phyloP scores from a whole-genome alignment of 495 filamentous ascomycete genomes.

The Neurospora sp. region DNA sequence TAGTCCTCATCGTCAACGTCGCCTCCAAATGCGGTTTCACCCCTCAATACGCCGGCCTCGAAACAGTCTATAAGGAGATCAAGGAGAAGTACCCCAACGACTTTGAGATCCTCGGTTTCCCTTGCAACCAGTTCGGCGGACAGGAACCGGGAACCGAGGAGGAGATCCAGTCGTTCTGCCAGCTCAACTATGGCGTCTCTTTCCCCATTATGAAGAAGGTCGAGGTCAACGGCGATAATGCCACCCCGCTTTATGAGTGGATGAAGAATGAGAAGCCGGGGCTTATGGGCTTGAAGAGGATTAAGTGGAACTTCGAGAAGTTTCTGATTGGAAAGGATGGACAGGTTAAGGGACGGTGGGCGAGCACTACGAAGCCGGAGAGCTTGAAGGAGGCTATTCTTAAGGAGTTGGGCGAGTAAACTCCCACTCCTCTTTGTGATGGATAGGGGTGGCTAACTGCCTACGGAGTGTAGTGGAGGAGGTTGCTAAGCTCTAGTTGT shows the following conservation, averaged over 20 bases:
- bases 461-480: not conserved
- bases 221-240: slow-evolving; percentile 81
- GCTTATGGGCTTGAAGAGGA: slow-evolving; percentile 68
- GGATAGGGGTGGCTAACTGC: not conserved
- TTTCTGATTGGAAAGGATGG: slow-evolving; percentile 84
- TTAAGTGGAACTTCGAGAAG: slow-evolving; percentile 99
- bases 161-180: slow-evolving; percentile 87
- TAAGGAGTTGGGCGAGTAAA: slow-evolving; percentile 48
- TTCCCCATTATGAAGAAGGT: slow-evolving; percentile 90
- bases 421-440: too few species aligned
- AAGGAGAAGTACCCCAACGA: slow-evolving; percentile 56
- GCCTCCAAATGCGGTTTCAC: slow-evolving; percentile 99
- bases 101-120: slow-evolving; percentile 87
- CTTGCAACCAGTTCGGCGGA: slow-evolving; percentile 91
- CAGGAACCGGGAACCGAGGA: slow-evolving; percentile 88
- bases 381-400: slow-evolving; percentile 61
- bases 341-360: slow-evolving; percentile 71
- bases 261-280: slow-evolving; percentile 81
- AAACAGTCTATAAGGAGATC: slow-evolving; percentile 78
- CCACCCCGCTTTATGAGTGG: slow-evolving; percentile 76
- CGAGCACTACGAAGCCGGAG: slow-evolving; percentile 78
- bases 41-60: slow-evolving; percentile 85
- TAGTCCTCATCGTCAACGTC: slow-evolving; percentile 95
- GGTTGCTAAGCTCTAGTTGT: not conserved
- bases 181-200: slow-evolving; percentile 86